These are phyloP conservation scores for Huntiella savannae DNA, from an alignment of 2,329 filamentous ascomycete species.

Conservation along the genomic window DNA sequence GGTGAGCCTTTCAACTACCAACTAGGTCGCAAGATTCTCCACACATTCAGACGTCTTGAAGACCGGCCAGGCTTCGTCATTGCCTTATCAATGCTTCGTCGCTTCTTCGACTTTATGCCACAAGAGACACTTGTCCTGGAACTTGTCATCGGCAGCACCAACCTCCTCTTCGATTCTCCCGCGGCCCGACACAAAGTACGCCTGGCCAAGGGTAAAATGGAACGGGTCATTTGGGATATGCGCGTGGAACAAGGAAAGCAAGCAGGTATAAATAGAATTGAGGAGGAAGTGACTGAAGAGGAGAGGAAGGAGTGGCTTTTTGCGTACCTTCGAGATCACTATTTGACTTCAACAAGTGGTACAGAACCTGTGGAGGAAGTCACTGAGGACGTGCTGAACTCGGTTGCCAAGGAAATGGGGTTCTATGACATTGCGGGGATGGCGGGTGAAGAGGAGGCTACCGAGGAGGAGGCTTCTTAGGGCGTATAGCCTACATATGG, in stretches of 20 bases:
- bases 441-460: constrained; percentile 16
- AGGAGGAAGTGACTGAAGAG: constrained; percentile 19
- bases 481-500: too few relatives aligned
- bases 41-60: constrained; percentile 28
- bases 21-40: constrained; percentile 29
- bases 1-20: constrained; percentile 22
- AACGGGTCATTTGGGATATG: constrained; percentile 17
- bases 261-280: constrained; percentile 15
- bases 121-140: constrained; percentile 28
- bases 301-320: constrained; percentile 23
- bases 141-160: constrained; percentile 25
- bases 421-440: constrained; percentile 18
- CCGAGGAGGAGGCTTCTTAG: constrained; percentile 13
- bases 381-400: constrained; percentile 15
- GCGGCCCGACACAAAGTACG: constrained; percentile 23
- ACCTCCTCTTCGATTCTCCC: constrained; percentile 24
- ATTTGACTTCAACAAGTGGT: constrained; percentile 1
- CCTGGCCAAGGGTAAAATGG: constrained; percentile 24
- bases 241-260: neutral
- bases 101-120: constrained; percentile 25
- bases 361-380: constrained; percentile 10
- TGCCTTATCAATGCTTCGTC: constrained; percentile 25
- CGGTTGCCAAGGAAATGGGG: constrained; percentile 25
- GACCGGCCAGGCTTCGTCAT: constrained; percentile 28
- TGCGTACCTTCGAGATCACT: constrained; percentile 20